Evolutionary conservation across 202 grass and related monocot species (phyloP), one percentile per base, ranked within the genome.

Genomic region (Setaria italica): DNA sequence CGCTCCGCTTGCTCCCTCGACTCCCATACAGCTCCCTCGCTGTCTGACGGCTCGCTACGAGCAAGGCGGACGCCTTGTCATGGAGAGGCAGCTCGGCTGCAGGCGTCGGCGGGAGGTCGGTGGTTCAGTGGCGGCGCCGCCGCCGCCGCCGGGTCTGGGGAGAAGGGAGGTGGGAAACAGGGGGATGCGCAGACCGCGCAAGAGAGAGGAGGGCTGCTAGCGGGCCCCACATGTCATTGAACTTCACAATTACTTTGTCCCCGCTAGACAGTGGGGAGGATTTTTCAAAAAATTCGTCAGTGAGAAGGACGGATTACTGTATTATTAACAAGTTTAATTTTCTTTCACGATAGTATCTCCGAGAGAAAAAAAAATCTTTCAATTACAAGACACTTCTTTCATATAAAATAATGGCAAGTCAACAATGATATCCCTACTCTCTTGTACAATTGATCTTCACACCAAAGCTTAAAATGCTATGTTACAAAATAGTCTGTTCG

Each of bases 21-120:
- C 53, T 87, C 85, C 84, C 84, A 87, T 90, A 80, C 80, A 82
- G 80, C 43, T 80, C 62, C 16, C 59, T 62, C 33, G 60, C 32
- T 37, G 51, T 14, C n/a, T 13, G 21, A 49, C 11, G 39, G 53
- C 56, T 32, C 1, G 57, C 72, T 58, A 48, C 8, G 39, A 67
- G 79, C 66, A 83, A 83, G 49, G 73, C 79, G n/a, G 49, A 3
- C 7, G 48, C 49, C 72, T 58, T 67, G 6, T 48, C 80, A 21
- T 83, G 41, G 39, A 35, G 8, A 29, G 11, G 65, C 35, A 49
- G 29, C 78, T 65, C 39, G 48, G 67, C 8, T 2, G 65, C 78
- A 9, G 7, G 50, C 45, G 20, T 48, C 50, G 10, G 59, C 72
- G 37, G n/a, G 49, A 45, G 48, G 7, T 20, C 64, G 70, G 59